Base-by-base conservation (phyloP, 1,284 basidiomycete species). In the Tremellales sp. region DNA sequence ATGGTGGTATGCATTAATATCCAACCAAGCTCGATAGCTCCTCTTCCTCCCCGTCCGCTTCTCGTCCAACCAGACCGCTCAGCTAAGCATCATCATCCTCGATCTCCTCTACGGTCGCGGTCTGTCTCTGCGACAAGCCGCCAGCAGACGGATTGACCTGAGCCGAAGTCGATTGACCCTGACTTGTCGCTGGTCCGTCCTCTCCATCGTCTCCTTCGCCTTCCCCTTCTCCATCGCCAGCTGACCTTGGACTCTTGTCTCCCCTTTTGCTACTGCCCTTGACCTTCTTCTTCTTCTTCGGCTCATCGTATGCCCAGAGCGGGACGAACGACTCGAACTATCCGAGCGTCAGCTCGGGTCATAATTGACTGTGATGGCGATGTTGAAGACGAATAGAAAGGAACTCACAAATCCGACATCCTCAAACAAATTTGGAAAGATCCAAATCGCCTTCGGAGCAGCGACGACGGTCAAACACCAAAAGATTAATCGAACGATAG, bases 281-380 rank as follows among this genome's bases (percentile, higher is more conserved):
- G 31, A 44, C 22, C 31, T 50, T 49, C 29, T 79, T 76, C 78
- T 88, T 91, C 77, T 90, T 92, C 77, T 89, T 90, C 12, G 92
- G 89, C 45, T 93, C 65, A 70, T 98, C 94, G 91, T 92, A 99
- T 60, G 90, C 92, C 90, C 91, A 99, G 5, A 89, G 74, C 12
- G 94, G 96, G 62, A 96, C 91, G 75, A 98, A 99, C 0, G 93
- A 97, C 51, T 97, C 94, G 58, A 97, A 83, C 92, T 96, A 61
- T 19, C n/a, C n/a, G 33, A 15, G 33, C 15, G 19, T 36, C 33
- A 36, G 33, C 33, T n/a, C 19, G 27, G 11, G 36, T 11, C 40
- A 51, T 37, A 55, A 50, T 31, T 12, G 48, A 51, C 45, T 24
- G 48, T 11, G 33, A 11, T 24, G 37, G 17, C 10, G 10, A 13